phyloP scores from a whole-genome alignment of 805 yeast genomes.

The Candida chauliodis region DNA sequence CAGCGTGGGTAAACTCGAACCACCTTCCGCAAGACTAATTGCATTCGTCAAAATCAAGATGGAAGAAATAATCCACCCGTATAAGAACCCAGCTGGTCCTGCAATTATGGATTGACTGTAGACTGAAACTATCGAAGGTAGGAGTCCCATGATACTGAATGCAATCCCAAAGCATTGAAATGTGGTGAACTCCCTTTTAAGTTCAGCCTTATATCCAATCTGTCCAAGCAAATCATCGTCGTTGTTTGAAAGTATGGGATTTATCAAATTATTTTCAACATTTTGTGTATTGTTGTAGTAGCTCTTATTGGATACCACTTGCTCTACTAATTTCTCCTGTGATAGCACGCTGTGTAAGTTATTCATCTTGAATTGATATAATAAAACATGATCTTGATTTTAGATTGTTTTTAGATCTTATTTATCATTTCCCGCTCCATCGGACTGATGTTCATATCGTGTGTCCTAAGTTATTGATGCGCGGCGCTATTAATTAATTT shows the following conservation, averaged over 20 bases:
- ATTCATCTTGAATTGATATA: slow-evolving; percentile 1
- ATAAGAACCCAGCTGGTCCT: slow-evolving; percentile 29
- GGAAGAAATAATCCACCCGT: slow-evolving; percentile 31
- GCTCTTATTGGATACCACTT: slow-evolving; percentile 21
- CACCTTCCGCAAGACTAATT: slow-evolving; percentile 24
- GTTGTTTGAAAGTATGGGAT: slow-evolving; percentile 16
- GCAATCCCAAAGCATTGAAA: slow-evolving; percentile 34
- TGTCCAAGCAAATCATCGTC: slow-evolving; percentile 30
- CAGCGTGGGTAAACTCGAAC: slow-evolving; percentile 25
- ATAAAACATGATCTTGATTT: no score
- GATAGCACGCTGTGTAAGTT: slow-evolving; percentile 14
- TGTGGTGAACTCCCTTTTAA: slow-evolving; percentile 25
- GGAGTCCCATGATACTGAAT: slow-evolving; percentile 31
- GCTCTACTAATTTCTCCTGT: slow-evolving; percentile 23
- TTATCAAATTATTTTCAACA: slow-evolving; percentile 23
- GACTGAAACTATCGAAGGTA: slow-evolving; percentile 28
- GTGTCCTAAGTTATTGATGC: no score
- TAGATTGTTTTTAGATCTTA: no score
- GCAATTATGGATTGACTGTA: slow-evolving; percentile 22
- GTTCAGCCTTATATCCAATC: slow-evolving; percentile 32
- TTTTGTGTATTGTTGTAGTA: slow-evolving; percentile 27
- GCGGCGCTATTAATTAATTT: no score
- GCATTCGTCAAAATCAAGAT: slow-evolving; percentile 25
- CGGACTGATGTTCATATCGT: no score
- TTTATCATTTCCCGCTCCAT: no score